Percentiles rank a stretch among this genome's conserved stretches.
Conservation (phyloP, 106 monocot genomes). For the Gastrodia elata region DNA sequence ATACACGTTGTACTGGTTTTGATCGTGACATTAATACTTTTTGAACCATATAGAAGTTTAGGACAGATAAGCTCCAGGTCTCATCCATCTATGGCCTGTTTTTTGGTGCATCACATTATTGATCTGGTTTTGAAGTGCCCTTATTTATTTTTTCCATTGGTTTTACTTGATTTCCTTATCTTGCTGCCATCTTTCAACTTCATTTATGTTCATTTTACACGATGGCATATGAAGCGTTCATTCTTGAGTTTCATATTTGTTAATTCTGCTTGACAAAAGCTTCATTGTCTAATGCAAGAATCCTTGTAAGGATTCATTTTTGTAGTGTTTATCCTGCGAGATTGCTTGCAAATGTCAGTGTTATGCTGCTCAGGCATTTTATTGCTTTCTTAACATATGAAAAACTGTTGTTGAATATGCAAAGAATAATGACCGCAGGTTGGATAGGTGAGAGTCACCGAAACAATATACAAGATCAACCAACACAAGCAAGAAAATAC, state of each 20-base stretch:
- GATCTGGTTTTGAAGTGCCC: too few relatives aligned
- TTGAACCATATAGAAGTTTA: neutral
- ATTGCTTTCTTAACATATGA: neutral
- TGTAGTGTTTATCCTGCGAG: neutral
- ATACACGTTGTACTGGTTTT: neutral
- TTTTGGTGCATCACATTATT: neutral
- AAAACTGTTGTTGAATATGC: neutral
- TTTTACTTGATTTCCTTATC: neutral
- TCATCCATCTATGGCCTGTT: neutral
- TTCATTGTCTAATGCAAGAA: neutral
- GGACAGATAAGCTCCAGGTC: neutral
- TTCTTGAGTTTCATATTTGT: neutral
- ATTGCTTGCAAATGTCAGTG: neutral
- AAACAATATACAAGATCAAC: too few relatives aligned
- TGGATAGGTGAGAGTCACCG: too few relatives aligned
- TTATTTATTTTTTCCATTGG: neutral
- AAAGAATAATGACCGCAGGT: too few relatives aligned
- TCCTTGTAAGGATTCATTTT: neutral
- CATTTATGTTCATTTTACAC: neutral
- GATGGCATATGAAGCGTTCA: neutral
- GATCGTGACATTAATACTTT: too few relatives aligned
- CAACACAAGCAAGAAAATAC: too few relatives aligned
- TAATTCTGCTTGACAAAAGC: neutral
- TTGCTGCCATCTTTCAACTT: neutral
- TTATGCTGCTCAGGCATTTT: neutral